Base-by-base conservation (phyloP, 805 yeast species). In the Isabelozyma pseudorhagii region DNA sequence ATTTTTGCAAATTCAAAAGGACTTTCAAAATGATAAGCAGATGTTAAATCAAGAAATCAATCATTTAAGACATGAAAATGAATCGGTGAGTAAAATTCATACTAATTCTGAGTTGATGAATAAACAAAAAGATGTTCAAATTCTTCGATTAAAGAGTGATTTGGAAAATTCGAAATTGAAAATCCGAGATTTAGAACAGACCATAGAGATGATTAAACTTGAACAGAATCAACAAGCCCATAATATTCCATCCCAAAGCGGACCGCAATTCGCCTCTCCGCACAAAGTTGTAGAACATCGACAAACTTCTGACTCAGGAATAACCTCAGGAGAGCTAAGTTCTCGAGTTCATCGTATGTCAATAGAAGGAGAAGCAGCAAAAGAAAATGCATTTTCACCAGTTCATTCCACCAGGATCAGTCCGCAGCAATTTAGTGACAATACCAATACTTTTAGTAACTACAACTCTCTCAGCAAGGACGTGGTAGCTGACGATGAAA, bases 71-170 rank as follows among this genome's bases (percentile, higher is more conserved):
- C 46, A 56, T 42, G 51, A 71, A 49, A 51, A 72, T 11, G 82
- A 79, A 15, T 71, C 62, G 46, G 60, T 78, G 42, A 73, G 72
- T 53, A 80, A 77, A 44, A 84, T 81, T 45, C 75, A 77, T 45
- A 80, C 84, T 3, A 74, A 72, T 40, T 74, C 78, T 44, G 69
- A 70, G 42, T 69, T 85, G 56, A 70, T 77, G 48, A 61, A 81
- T 21, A 85, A 85, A 62, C 83, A 88, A 31, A 83, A 82, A 54
- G 94, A 88, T 45, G 81, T 89, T 0, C 90, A 85, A 60, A 64
- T 88, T 8, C 71, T 77, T 41, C 69, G 94, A 42, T 67, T 82
- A 21, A 78, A 72, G 40, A 78, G 82, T 44, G 94, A 89, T 58
- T 63, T 84, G 44, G 90, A 85, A 42, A 77, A 73, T 42, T 73